Conservation (phyloP, 2,329 filamentous ascomycete genomes). For the Didymosphaeria variabile region DNA sequence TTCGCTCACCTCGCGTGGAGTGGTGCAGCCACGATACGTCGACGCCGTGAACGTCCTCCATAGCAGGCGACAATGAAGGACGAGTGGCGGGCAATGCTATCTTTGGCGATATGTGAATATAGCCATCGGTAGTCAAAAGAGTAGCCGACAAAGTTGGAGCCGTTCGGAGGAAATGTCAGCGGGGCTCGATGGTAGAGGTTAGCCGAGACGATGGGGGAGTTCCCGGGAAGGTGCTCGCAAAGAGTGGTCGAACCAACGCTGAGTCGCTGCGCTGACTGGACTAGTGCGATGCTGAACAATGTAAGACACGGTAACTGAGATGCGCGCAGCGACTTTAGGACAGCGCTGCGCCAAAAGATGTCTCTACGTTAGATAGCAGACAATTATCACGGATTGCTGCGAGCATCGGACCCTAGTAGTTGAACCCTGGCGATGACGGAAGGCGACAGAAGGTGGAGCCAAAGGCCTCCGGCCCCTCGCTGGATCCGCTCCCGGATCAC, state of each 20-base stretch:
- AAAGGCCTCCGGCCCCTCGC: not conserved
- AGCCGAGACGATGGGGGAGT: constrained; percentile 35
- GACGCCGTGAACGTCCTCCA: constrained; percentile 83
- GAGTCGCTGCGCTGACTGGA: not conserved
- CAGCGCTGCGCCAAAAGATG: not conserved
- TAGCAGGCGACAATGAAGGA: constrained; percentile 48
- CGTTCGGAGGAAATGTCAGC: constrained; percentile 36
- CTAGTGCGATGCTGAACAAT: constrained; percentile 7
- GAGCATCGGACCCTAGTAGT: constrained; percentile 5
- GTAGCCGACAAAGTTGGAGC: constrained; percentile 21
- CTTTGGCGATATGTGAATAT: constrained; percentile 29
- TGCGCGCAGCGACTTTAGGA: not conserved
- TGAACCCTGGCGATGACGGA: constrained; percentile 6
- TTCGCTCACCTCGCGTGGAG: constrained; percentile 76
- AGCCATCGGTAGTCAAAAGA: constrained; percentile 34
- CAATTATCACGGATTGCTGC: constrained; percentile 1
- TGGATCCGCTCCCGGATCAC: constrained; percentile 9
- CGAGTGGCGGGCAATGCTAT: constrained; percentile 28
- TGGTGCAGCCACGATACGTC: constrained; percentile 94
- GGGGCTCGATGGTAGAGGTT: constrained; percentile 35
- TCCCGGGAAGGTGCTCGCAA: not conserved
- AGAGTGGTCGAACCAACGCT: constrained; percentile 9
- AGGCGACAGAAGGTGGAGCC: constrained; percentile 6
- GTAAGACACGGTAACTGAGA: not conserved
- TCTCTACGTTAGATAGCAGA: not conserved